Evolutionary conservation across 1,284 basidiomycete species (phyloP), one percentile per base, ranked within the genome.

Genomic region (Rhodotorula sp.): DNA sequence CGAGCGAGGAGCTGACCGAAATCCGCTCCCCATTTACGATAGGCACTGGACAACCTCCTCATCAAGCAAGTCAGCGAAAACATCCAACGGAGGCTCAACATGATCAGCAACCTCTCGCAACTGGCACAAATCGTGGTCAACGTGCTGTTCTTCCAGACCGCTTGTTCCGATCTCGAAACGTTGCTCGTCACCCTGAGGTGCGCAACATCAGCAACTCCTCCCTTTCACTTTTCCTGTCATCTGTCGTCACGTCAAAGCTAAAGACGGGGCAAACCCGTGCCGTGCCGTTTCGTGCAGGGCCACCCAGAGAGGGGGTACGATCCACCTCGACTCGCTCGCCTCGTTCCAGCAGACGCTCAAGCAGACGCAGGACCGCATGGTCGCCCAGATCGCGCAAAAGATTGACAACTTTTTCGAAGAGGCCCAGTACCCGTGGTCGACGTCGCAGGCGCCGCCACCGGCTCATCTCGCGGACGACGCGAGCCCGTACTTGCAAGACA

Each of bases 341-440:
- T 86, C 89, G 4, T 95, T 99, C 79, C 84, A 86, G 26, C 80
- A 83, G 17, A 90, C 91, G 1, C 84, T 94, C 62, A 82, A 84
- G 26, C 84, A 86, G 53, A 90, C 94, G 4, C 86, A 91, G 70
- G 83, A 84, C 42, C 89, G 93, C 17, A 93, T 99, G 75, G 89
- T 89, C 42, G 84, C 84, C 17, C 86, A 95, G 56, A 94, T 99
- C 76, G 86, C 87, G 12, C 91, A 90, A 30, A 99, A 99, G 81
- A 87, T 99, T n/a, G 91, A 95, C 78, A 92, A 95, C 74, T 97
- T 97, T 83, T 93, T 97, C 74, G 95, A 92, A 69, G 84, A 97
- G 56, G 90, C 93, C 2, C 92, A 96, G 80, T 97, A 98, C 80
- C 89, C 96, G 77, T 97, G 93, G 93, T 90, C 88, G 62, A 74